Evolutionary conservation across 805 yeast genomes (phyloP).

Genomic region (Pichia deserticola): DNA sequence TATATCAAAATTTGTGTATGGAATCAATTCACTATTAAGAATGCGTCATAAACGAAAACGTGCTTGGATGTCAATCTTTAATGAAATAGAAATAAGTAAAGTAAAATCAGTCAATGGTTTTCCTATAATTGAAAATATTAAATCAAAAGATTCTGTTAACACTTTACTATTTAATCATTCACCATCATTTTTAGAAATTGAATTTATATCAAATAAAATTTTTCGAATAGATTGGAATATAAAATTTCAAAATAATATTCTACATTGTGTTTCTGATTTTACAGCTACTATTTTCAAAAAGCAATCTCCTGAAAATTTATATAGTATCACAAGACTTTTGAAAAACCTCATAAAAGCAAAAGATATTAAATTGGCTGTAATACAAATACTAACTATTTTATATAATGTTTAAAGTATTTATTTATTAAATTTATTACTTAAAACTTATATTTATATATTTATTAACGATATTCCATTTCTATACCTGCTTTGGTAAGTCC

Average conservation of each 20-base stretch:
- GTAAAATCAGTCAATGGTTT: background rate
- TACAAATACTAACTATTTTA: constrained; percentile 4
- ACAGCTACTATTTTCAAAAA: constrained; percentile 5
- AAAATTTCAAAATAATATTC: background rate
- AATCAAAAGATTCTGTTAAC: background rate
- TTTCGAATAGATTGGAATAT: constrained; percentile 1
- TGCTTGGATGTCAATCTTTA: background rate
- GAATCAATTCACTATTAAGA: constrained; percentile 5
- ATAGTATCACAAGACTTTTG: constrained; percentile 7
- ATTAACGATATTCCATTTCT: constrained; percentile 55
- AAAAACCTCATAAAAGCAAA: constrained; percentile 3
- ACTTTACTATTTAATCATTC: background rate
- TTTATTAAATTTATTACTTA: no score
- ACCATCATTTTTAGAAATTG: background rate
- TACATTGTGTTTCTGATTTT: constrained; percentile 6
- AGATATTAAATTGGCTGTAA: constrained; percentile 4
- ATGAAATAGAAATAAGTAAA: background rate
- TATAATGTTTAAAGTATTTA: background rate
- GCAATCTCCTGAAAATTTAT: background rate
- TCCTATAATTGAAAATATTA: background rate
- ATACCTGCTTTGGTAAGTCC: constrained; percentile 60
- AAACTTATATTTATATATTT: no score
- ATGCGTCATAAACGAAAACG: constrained; percentile 6
- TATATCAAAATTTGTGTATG: constrained; percentile 2
- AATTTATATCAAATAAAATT: background rate